Evolutionary conservation across 2,329 filamentous ascomycete species (phyloP), one percentile per base, ranked within the genome.

Genomic region (Pezicula radicicola): DNA sequence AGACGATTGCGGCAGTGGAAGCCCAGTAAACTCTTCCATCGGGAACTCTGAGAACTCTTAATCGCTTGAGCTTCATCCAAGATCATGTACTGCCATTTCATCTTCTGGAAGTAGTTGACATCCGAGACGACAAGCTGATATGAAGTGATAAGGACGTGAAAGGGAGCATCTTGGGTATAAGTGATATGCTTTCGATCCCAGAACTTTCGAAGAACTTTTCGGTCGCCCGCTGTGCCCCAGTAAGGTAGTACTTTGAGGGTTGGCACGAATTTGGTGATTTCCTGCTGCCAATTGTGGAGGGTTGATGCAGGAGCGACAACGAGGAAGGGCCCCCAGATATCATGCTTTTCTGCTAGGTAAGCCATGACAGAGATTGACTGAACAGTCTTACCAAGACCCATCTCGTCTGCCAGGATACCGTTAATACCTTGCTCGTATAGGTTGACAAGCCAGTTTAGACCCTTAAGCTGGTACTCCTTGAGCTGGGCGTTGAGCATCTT

Each of bases 71-170:
- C 94, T 72, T 99, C 94, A 63, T 99, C 94, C 39, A 99, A 82
- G 70, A 99, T 97, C 94, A 99, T 99, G 76, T 99, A 97, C 73
- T 97, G 94, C 94, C 94, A 99, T 63, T 89, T 89, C 80, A 99
- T 94, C 77, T 97, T 97, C 72, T 97, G 93, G 75, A 99, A 97
- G 71, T 99, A 99, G 54, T 91, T 87, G 1, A 95, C 90, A 68
- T 99, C 94, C 25, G 92, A 89, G 18, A 99, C 94, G 25, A 99
- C 94, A 36, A 99, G 79, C 71, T 99, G 94, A 69, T 99, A 99
- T 0, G 93, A 97, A 0, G 94, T 99, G 45, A 99, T 86, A 48
- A 97, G 83, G 48, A 99, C 92, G 67, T 99, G 94, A 75, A 99
- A 97, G 13, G 91, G 86, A 0, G 92, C 91, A 53, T 97, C 91